Conservation (phyloP, 139 green algal species). For the Chlamydomonas asymmetrica region DNA sequence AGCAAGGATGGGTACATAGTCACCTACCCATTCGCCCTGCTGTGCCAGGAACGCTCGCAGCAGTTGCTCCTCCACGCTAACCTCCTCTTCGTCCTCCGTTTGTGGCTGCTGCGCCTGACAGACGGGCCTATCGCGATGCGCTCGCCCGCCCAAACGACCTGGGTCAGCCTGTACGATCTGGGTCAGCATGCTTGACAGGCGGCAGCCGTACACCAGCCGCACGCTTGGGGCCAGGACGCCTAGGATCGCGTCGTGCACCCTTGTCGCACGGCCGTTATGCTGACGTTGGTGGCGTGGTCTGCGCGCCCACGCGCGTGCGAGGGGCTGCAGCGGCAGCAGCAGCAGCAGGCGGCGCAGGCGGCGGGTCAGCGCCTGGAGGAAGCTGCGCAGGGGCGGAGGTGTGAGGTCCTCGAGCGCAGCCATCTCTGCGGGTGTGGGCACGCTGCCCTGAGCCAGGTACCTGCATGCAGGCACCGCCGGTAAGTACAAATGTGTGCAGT, state of each 20-base stretch:
- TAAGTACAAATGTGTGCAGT: too few species aligned
- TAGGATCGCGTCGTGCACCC: too few species aligned
- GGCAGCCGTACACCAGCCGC: conserved; percentile 11
- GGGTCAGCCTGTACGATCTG: background rate
- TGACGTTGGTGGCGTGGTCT: too few species aligned
- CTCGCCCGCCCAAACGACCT: too few species aligned
- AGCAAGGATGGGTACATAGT: background rate
- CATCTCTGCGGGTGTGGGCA: background rate
- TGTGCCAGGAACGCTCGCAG: background rate
- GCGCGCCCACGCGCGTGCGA: background rate
- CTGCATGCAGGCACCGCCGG: background rate
- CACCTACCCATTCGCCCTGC: too few species aligned
- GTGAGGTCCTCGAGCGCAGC: conserved; percentile 13
- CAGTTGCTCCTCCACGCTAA: background rate
- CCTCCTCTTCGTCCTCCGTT: background rate
- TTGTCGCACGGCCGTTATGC: too few species aligned
- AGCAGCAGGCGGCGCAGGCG: background rate
- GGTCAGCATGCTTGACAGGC: background rate
- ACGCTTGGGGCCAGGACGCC: too few species aligned
- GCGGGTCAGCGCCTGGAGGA: background rate
- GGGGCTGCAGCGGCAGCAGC: background rate
- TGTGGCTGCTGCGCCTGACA: too few species aligned
- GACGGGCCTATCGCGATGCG: too few species aligned
- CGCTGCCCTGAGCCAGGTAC: background rate
- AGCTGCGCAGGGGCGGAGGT: conserved; percentile 16